These are phyloP conservation scores for Penicillium aurantiogriseum DNA, from an alignment of 2,329 filamentous ascomycete genomes.

Conservation along the genomic window DNA sequence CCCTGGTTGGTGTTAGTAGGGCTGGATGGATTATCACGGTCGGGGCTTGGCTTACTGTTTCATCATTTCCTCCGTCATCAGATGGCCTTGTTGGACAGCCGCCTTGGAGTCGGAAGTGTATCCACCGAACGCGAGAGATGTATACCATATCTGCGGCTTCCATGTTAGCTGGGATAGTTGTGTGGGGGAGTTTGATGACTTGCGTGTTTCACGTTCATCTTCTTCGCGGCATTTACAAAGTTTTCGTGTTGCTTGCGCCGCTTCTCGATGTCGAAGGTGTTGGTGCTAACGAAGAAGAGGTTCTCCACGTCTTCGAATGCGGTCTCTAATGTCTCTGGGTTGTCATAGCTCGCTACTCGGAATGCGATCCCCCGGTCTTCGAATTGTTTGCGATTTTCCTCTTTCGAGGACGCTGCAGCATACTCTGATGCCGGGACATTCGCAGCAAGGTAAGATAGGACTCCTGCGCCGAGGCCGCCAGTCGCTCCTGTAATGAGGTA, in stretches of 20 bases:
- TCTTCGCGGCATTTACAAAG: slow-evolving; percentile 55
- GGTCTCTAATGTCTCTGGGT: slow-evolving; percentile 44
- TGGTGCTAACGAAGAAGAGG: slow-evolving; percentile 59
- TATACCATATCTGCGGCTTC: slow-evolving; percentile 55
- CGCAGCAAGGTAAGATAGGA: slow-evolving; percentile 34
- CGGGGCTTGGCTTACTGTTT: slow-evolving; percentile 26
- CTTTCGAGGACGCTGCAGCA: slow-evolving; percentile 50
- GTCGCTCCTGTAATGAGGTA: slow-evolving; percentile 42
- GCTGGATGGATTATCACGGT: neutral
- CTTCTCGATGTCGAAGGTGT: slow-evolving; percentile 50
- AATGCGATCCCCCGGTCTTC: slow-evolving; percentile 49
- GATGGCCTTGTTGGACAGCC: slow-evolving; percentile 59
- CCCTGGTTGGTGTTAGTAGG: slow-evolving; percentile 22
- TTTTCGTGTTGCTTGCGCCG: slow-evolving; percentile 48
- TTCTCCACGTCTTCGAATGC: slow-evolving; percentile 54
- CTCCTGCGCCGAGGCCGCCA: slow-evolving; percentile 36
- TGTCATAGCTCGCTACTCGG: slow-evolving; percentile 54
- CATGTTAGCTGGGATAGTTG: slow-evolving; percentile 37
- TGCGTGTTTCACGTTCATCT: slow-evolving; percentile 53
- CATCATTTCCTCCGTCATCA: slow-evolving; percentile 57
- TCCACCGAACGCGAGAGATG: slow-evolving; percentile 58
- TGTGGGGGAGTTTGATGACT: slow-evolving; percentile 47
- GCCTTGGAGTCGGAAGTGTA: slow-evolving; percentile 42
- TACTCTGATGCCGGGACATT: slow-evolving; percentile 46
- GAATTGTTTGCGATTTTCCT: slow-evolving; percentile 42